phyloP scores from a whole-genome alignment of 371 early-diverging fungal genomes.

The Parasitella parasitica region DNA sequence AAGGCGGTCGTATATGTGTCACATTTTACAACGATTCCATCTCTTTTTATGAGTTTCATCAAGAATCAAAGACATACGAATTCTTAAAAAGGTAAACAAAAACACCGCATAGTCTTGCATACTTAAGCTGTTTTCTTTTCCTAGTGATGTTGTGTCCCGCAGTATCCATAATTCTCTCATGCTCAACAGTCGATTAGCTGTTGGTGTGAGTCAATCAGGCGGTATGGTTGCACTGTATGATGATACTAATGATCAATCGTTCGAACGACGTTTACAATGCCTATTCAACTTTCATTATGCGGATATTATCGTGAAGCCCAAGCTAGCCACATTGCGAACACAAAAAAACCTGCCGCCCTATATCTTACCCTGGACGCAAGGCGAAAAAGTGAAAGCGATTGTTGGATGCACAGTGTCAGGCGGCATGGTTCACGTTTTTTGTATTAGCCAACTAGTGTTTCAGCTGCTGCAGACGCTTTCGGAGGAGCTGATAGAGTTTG shows the following conservation, averaged over 20 bases:
- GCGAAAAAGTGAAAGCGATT: conserved; percentile 17
- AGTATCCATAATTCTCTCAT: conserved; percentile 30
- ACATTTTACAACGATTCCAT: conserved; percentile 37
- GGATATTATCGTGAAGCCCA: conserved; percentile 32
- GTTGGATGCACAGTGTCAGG: conserved; percentile 35
- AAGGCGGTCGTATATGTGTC: conserved; percentile 32
- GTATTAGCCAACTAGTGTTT: conserved; percentile 20
- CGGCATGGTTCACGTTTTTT: conserved; percentile 27
- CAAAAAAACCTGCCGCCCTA: background rate
- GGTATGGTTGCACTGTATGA: conserved; percentile 33
- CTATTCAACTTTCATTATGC: conserved; percentile 38
- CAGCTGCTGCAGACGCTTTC: conserved; percentile 16
- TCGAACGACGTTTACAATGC: conserved; percentile 24
- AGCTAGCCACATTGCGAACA: conserved; percentile 18
- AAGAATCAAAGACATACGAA: conserved; percentile 15
- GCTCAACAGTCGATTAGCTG: conserved; percentile 20
- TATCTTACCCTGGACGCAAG: conserved; percentile 14
- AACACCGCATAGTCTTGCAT: background rate
- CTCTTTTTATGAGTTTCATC: conserved; percentile 32
- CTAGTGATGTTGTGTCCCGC: conserved; percentile 31
- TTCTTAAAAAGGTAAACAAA: conserved; percentile 35
- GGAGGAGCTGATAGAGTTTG: conserved; percentile 19
- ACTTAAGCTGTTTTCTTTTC: background rate
- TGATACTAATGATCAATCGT: conserved; percentile 23
- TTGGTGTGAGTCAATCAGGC: conserved; percentile 31